Evolutionary conservation across 768 basidiomycete species (phyloP).

Genomic region (Pleurotus sapidus): DNA sequence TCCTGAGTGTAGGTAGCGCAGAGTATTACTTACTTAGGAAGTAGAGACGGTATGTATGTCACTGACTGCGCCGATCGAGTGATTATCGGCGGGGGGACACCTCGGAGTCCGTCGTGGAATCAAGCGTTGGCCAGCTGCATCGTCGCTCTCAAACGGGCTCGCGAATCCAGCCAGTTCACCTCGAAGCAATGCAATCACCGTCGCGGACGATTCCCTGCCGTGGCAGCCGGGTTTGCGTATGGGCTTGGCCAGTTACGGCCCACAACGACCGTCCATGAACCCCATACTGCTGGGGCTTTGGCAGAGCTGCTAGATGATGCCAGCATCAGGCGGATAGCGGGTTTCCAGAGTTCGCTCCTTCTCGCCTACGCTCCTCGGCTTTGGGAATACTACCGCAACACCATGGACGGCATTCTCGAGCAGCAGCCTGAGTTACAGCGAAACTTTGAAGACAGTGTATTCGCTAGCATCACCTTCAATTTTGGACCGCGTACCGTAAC

Average conservation of each 20-base stretch:
- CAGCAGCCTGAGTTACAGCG: conserved; percentile 8
- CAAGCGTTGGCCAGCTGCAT: background rate
- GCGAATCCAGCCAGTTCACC: background rate
- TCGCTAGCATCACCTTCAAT: conserved; percentile 15
- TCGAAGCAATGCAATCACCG: conserved; percentile 10
- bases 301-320: background rate
- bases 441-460: conserved; percentile 25
- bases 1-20: background rate
- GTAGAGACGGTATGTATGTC: background rate
- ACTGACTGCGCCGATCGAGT: background rate
- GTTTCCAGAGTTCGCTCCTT: conserved; percentile 16
- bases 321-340: conserved; percentile 13
- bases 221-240: conserved; percentile 20
- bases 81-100: background rate
- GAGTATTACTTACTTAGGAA: background rate
- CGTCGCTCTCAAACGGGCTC: background rate
- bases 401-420: conserved; percentile 9
- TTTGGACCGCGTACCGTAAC: conserved; percentile 1
- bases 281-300: background rate
- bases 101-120: background rate
- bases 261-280: background rate
- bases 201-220: conserved; percentile 16
- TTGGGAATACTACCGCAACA: conserved; percentile 11
- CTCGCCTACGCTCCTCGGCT: conserved; percentile 19
- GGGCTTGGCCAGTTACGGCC: conserved; percentile 22